Conservation (phyloP, 805 yeast genomes). For the Candida pseudofarinosa region DNA sequence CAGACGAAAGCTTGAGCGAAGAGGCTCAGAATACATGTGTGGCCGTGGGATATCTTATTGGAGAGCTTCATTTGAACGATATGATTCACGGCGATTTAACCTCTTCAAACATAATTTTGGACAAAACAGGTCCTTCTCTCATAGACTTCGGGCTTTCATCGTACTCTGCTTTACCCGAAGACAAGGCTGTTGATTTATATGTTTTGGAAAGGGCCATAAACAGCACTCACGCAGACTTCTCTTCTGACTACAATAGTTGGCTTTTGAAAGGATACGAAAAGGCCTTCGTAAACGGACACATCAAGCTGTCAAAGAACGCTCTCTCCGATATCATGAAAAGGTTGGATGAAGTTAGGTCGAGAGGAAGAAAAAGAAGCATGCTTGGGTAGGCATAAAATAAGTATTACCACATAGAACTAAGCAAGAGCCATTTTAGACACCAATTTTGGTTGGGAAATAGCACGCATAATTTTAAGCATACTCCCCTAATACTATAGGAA, state of each 20-base stretch:
- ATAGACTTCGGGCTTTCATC: constrained; percentile 93
- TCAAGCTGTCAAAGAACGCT: constrained; percentile 34
- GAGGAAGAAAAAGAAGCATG: constrained; percentile 96
- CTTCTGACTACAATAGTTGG: constrained; percentile 65
- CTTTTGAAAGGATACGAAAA: constrained; percentile 63
- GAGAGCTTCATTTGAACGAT: constrained; percentile 67
- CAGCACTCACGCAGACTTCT: constrained; percentile 81
- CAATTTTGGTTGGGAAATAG: too few species aligned
- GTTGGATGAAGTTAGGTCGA: constrained; percentile 77
- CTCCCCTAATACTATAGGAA: too few species aligned
- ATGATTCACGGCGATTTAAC: constrained; percentile 94
- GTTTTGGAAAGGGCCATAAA: constrained; percentile 88
- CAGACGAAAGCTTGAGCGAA: constrained; percentile 19
- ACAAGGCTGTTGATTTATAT: constrained; percentile 94
- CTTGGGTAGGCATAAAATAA: constrained; percentile 60
- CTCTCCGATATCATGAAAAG: constrained; percentile 54
- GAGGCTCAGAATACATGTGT: constrained; percentile 43
- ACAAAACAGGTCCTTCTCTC: constrained; percentile 46
- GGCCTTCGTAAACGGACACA: constrained; percentile 27
- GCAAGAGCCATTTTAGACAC: too few species aligned
- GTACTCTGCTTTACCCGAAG: constrained; percentile 72
- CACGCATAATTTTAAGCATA: too few species aligned
- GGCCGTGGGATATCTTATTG: constrained; percentile 65
- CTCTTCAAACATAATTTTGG: constrained; percentile 74
- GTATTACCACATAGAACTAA: too few species aligned